phyloP scores from a whole-genome alignment of 208 protist species.

The Trypanosoma avium region DNA sequence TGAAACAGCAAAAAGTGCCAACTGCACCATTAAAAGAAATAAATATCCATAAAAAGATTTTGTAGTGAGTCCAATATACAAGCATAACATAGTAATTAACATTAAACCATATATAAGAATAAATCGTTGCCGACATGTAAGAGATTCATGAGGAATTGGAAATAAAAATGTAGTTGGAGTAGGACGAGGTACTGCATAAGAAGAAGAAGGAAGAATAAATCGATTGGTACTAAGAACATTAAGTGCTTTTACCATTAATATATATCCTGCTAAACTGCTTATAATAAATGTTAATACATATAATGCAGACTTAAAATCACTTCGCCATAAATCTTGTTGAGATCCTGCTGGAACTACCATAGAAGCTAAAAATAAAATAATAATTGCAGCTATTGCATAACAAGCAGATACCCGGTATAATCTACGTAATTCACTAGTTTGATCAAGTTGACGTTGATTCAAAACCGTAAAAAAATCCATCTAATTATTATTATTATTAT shows the following conservation, averaged over 20 bases:
- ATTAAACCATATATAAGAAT: conserved; percentile 30
- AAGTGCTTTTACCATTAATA: conserved; percentile 30
- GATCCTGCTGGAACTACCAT: neutral
- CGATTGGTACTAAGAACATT: conserved; percentile 34
- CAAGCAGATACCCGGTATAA: conserved; percentile 25
- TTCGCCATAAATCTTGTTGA: neutral
- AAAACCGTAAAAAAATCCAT: conserved; percentile 55
- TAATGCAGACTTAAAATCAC: neutral
- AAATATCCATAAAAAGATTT: conserved; percentile 20
- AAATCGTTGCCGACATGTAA: conserved; percentile 28
- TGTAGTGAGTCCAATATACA: conserved; percentile 18
- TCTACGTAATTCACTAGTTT: conserved; percentile 36
- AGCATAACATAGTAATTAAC: conserved; percentile 6
- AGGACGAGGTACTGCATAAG: conserved; percentile 9
- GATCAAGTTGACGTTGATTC: conserved; percentile 36
- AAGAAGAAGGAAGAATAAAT: conserved; percentile 28
- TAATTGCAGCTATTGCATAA: conserved; percentile 16
- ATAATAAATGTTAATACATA: conserved; percentile 13
- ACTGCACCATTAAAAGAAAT: conserved; percentile 11
- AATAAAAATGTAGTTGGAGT: conserved; percentile 23
- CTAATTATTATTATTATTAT: neutral
- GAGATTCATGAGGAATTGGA: conserved; percentile 23
- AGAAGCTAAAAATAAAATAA: conserved; percentile 15
- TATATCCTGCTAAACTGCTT: conserved; percentile 15
- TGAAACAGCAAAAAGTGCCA: conserved; percentile 16